These are phyloP conservation scores for Triticum turgidum DNA, from an alignment of 176 grass and related monocot species.

Conservation along the genomic window DNA sequence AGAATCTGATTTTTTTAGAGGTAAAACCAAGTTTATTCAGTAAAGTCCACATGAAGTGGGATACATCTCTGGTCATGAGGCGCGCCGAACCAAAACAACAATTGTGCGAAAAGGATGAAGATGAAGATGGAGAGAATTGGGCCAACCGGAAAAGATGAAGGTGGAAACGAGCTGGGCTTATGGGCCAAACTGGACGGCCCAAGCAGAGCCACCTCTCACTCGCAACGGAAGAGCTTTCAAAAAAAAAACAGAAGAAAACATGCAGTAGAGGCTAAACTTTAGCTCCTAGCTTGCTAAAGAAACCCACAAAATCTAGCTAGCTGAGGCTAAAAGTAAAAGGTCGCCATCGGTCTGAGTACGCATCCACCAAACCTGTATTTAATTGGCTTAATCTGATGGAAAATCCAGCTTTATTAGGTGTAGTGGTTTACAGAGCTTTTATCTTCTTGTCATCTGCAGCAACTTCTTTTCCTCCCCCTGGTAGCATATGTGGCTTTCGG, in stretches of 20 bases:
- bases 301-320: neutral
- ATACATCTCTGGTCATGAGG: too few species aligned
- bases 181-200: too few species aligned
- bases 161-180: too few species aligned
- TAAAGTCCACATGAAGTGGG: too few species aligned
- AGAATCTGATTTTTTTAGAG: too few species aligned
- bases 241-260: neutral
- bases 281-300: neutral
- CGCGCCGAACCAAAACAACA: too few species aligned
- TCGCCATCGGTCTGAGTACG: neutral
- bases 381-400: neutral
- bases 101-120: too few species aligned
- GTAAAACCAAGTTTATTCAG: too few species aligned
- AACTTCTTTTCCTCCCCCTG: neutral
- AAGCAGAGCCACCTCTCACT: too few species aligned
- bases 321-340: neutral
- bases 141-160: too few species aligned
- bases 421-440: neutral
- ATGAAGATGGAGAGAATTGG: too few species aligned
- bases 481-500: neutral
- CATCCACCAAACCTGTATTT: neutral
- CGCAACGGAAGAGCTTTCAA: too few species aligned
- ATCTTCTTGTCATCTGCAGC: neutral
- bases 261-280: neutral
- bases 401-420: neutral